Conservation (phyloP, 768 basidiomycete genomes). For the Suillus variegatus region DNA sequence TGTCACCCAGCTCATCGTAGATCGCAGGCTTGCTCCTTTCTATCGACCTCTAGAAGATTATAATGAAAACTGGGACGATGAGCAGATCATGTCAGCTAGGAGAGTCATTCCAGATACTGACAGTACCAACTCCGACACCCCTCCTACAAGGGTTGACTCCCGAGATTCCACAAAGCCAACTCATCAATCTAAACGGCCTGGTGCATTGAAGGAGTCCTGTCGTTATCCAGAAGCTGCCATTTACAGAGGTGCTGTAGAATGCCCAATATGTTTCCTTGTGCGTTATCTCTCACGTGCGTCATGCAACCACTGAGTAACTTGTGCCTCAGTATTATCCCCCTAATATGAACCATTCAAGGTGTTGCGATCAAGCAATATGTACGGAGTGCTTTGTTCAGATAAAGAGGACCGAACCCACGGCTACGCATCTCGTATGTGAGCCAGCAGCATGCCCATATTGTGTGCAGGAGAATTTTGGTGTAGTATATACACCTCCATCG, state of each 20-base stretch:
- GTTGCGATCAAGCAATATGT: slow-evolving; percentile 98
- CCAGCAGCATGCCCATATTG: slow-evolving; percentile 98
- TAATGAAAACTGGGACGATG: slow-evolving; percentile 85
- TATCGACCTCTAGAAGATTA: slow-evolving; percentile 96
- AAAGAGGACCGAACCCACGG: slow-evolving; percentile 92
- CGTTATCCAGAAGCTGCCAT: slow-evolving; percentile 74
- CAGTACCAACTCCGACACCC: slow-evolving; percentile 38
- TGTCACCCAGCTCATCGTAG: slow-evolving; percentile 85
- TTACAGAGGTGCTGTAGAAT: slow-evolving; percentile 86
- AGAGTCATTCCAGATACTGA: slow-evolving; percentile 65
- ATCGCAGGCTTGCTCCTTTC: slow-evolving; percentile 91
- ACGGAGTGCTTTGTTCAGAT: slow-evolving; percentile 99
- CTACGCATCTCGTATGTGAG: slow-evolving; percentile 94
- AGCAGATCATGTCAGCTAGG: slow-evolving; percentile 79
- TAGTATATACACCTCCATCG: slow-evolving; percentile 80
- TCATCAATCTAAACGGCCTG: slow-evolving; percentile 54
- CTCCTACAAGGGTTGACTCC: slow-evolving; percentile 34
- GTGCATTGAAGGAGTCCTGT: slow-evolving; percentile 61
- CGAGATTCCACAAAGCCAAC: slow-evolving; percentile 24
- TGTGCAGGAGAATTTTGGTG: slow-evolving; percentile 95
- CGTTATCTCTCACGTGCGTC: slow-evolving; percentile 36
- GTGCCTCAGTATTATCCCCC: slow-evolving; percentile 85
- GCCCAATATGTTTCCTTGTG: slow-evolving; percentile 97
- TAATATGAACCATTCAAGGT: slow-evolving; percentile 96
- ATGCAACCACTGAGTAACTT: slow-evolving; percentile 28